phyloP scores from a whole-genome alignment of 441 rosid genomes.

The Rhodomyrtus psidioides region DNA sequence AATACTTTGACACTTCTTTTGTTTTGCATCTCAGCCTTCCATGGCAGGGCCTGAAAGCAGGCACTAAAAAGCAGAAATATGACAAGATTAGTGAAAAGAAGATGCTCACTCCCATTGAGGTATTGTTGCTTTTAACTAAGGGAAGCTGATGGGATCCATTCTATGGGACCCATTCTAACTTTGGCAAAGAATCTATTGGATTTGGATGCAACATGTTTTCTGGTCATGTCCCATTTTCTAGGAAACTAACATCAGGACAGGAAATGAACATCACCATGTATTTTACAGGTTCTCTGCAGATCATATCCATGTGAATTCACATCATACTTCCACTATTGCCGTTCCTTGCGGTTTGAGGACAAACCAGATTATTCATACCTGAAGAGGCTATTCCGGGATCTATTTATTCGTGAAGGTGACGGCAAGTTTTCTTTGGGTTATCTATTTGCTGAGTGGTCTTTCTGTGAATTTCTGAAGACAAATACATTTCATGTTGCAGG shows the following conservation, averaged over 20 bases:
- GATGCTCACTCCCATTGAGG: constrained; percentile 15
- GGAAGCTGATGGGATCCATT: background rate
- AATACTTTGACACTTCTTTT: background rate
- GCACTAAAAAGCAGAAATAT: constrained; percentile 15
- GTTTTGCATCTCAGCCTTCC: constrained; percentile 5
- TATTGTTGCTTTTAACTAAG: background rate
- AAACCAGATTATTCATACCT: constrained; percentile 97
- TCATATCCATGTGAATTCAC: constrained; percentile 87
- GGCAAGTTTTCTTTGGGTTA: background rate
- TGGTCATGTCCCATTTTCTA: background rate
- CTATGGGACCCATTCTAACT: background rate
- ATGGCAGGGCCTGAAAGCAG: constrained; percentile 15
- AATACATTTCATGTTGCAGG: constrained; percentile 43
- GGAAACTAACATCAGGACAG: background rate
- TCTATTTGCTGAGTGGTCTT: background rate
- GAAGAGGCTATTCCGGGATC: constrained; percentile 95
- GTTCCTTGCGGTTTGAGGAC: constrained; percentile 91
- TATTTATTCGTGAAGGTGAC: constrained; percentile 92
- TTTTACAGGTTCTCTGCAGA: constrained; percentile 78
- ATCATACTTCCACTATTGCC: constrained; percentile 90
- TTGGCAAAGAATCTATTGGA: background rate
- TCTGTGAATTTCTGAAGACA: constrained; percentile 4
- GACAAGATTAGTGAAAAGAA: constrained; percentile 16
- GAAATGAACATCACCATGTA: background rate
- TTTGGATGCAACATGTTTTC: background rate